Evolutionary conservation across 1,284 basidiomycete genomes (phyloP), one percentile per base, ranked within the genome.

Genomic region (Pyrrhoderma lamaoense): DNA sequence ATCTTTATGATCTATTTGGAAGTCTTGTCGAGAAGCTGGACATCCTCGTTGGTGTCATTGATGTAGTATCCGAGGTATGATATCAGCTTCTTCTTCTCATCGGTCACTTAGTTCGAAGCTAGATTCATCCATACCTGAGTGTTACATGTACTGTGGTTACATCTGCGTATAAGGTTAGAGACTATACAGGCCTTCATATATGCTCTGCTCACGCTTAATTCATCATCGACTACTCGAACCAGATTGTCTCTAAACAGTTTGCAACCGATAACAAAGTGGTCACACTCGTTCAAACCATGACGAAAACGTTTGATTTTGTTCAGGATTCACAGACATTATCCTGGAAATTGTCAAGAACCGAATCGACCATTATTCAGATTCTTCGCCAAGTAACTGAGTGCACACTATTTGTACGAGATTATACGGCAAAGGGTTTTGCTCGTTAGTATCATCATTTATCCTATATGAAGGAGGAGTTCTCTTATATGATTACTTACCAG

Each of bases 41-140:
- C 5, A 19, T 47, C 9, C 23, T 47, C 23, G 18, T 18, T 36
- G 11, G 39, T 16, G 31, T 25, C 8, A 47, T 47, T 3, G 46
- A 39, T 37, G 18, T 7, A 3, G n/a, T 47, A 19, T 47, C 46
- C 3, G 18, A 47, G 18, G 46, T 47, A 37, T 35, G 22, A n/a
- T 19, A 4, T 14, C 9, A 23, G 2, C 2, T 47, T 3, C 34
- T 16, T 35, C n/a, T n/a, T 31, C 7, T 3, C 8, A 35, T 39
- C 23, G 22, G 4, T 37, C 36, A 39, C 35, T 47, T 5, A 7
- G n/a, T 7, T 38, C 3, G 5, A 11, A 22, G 13, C 35, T 47
- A 47, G 46, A 25, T 47, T 16, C 46, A 47, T 22, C 46, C 46
- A 2, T 47, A 36, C n/a, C 7, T 25, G 4, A 38, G n/a, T n/a